Base-by-base conservation (phyloP, 495 filamentous ascomycete species). In the Annulohypoxylon bovei region DNA sequence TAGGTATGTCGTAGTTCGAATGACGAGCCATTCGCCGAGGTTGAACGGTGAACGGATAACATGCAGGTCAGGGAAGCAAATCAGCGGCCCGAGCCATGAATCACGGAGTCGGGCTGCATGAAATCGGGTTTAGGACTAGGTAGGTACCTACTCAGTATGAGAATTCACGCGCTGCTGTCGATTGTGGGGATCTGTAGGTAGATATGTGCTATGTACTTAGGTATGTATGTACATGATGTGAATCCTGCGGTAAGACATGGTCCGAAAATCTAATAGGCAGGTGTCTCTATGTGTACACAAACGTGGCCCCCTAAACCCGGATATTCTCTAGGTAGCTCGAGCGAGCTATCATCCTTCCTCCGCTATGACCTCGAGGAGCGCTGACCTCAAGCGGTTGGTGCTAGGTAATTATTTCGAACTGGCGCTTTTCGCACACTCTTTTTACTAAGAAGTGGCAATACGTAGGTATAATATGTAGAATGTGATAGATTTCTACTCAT, bases 211-310 rank as follows among this genome's bases (percentile, higher is more conserved):
- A 66, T 33, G 54, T 55, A 37, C 18, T 4, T 58, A 58, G 37
- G 12, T 61, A 54, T 39, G 54, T 62, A 62, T 53, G 55, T 61
- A 70, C 56, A 65, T 62, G 57, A 65, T 71, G 49, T 57, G 55
- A 71, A 71, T 71, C 68, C 68, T 71, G 57, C 68, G 56, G 68
- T 70, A 55, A 62, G 55, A 71, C 25, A 64, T 23, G 56, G 52
- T 11, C 62, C 56, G 50, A 66, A 57, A 25, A 65, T 66, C 25
- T 56, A 71, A 71, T 65, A 62, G 55, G 62, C 62, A 66, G 68
- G 62, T 66, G 62, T 62, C 42, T 40, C 44, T 9, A 61, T 52
- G 35, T 37, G 40, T 57, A 57, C 35, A 25, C 49, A 25, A 53
- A 44, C 37, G 32, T 37, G 22, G 32, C 42, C 16, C 67, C 35